Evolutionary conservation across 2,329 filamentous ascomycete genomes (phyloP).

Genomic region (Fusarium sp.): DNA sequence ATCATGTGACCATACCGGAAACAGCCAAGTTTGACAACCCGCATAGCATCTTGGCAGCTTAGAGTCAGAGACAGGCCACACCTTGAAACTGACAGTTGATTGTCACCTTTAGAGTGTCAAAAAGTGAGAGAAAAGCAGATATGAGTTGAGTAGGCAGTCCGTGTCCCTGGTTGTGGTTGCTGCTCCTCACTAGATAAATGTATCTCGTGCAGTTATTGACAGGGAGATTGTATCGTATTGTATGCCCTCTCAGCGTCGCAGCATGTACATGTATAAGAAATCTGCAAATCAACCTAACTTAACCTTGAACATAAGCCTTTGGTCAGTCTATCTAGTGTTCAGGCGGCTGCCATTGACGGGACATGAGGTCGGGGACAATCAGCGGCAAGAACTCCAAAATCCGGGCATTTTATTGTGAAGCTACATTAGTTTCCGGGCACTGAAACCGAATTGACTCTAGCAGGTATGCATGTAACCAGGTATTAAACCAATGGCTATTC

Average conservation of each 20-base stretch:
- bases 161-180: background rate
- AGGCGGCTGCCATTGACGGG: too few relatives aligned
- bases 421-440: background rate
- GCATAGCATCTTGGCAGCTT: background rate
- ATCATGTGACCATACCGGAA: background rate
- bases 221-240: background rate
- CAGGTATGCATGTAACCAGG: too few relatives aligned
- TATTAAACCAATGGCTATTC: background rate
- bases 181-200: background rate
- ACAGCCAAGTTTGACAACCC: background rate
- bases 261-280: background rate
- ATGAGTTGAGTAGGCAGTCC: background rate
- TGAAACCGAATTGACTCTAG: background rate
- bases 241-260: too few relatives aligned
- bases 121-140: background rate
- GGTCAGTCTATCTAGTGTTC: too few relatives aligned
- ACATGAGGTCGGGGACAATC: too few relatives aligned
- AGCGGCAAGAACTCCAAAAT: background rate
- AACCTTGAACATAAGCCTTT: too few relatives aligned
- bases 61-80: background rate
- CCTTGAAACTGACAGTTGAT: too few relatives aligned
- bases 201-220: too few relatives aligned
- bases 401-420: background rate
- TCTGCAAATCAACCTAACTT: background rate
- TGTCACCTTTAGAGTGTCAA: too few relatives aligned